Percentiles rank a stretch among this genome's conserved stretches.
phyloP scores from a whole-genome alignment of 257 asterid species.

The Agastache rugosa region DNA sequence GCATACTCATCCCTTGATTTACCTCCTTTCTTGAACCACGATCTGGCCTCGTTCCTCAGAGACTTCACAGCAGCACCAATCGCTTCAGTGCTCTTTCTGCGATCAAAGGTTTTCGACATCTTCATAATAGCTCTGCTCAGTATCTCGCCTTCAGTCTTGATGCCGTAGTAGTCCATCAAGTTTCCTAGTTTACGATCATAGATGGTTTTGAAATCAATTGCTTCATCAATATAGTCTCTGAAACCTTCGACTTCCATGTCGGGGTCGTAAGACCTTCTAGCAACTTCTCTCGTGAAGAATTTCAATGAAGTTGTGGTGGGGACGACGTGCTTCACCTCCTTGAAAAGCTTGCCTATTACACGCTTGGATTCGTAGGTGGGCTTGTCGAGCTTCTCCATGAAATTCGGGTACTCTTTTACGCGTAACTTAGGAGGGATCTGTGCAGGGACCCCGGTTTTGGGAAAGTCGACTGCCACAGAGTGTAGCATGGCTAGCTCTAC shows the following conservation, averaged over 20 bases:
- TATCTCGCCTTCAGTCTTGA: constrained; percentile 83
- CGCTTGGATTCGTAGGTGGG: constrained; percentile 51
- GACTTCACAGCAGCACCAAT: constrained; percentile 69
- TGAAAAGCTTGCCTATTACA: constrained; percentile 79
- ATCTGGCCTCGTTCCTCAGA: constrained; percentile 75
- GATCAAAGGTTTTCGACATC: constrained; percentile 68
- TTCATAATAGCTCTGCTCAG: constrained; percentile 76
- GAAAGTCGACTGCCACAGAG: constrained; percentile 93
- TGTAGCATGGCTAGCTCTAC: constrained; percentile 60
- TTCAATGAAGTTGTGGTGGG: constrained; percentile 41
- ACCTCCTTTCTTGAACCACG: constrained; percentile 63
- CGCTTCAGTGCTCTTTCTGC: constrained; percentile 76
- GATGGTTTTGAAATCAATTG: constrained; percentile 56
- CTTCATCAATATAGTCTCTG: constrained; percentile 65
- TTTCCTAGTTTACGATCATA: constrained; percentile 83
- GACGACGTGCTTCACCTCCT: constrained; percentile 62
- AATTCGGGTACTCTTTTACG: constrained; percentile 81
- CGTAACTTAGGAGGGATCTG: constrained; percentile 73
- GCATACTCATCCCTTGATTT: constrained; percentile 53
- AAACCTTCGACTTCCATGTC: constrained; percentile 78
- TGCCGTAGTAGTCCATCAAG: constrained; percentile 81
- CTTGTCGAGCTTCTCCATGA: constrained; percentile 91
- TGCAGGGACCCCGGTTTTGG: constrained; percentile 91
- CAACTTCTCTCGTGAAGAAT: constrained; percentile 67
- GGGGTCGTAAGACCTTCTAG: constrained; percentile 57